Base-by-base conservation (phyloP, 2,329 filamentous ascomycete species). In the Epichloe gansuensis region DNA sequence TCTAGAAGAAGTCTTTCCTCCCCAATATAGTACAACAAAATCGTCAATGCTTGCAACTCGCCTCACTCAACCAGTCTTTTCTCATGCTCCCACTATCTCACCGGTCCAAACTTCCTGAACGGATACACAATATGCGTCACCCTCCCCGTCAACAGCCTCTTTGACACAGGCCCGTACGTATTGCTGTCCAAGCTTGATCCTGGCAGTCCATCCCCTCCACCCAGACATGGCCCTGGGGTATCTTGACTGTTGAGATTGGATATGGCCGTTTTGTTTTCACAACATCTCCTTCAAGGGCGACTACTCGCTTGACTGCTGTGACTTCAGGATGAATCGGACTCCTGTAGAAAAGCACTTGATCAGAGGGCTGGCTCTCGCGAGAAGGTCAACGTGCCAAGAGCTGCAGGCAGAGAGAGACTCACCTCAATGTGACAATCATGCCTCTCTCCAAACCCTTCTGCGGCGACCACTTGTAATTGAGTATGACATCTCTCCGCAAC, bases 181-280 rank as follows among this genome's bases (percentile, higher is more conserved):
- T 95, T 95, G 68, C 90, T 95, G 70, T 98, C 93, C 55, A 83
- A 67, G 52, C 81, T 88, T 61, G 80, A 79, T 49, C 78, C 76
- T 60, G 80, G 78, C 61, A 79, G 78, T 12, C 86, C 89, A 65
- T 98, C 93, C 1, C 93, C 66, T 97, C 91, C 1, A 98, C 82
- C 93, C 93, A 98, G 31, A 97, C 77, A 71, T 97, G 91, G 17
- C 89, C 89, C 56, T 77, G 77, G 5, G 91, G 91, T 23, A 98
- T 80, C 56, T 77, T 76, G 46, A 86, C 72, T 8, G 68, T 74
- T 1, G 71, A 60, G 15, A 75, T 66, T 8, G 80, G 75, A 63
- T 82, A 85, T 17, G 82, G 82, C 51, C 73, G 67, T 53, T 79
- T 75, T 42, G 86, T 86, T 52, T 72, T 75, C 34, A 97, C 81